A percentile compares a stretch with the other conserved stretches of the same genome.
These are phyloP conservation scores for Crithidia acanthocephali DNA, from an alignment of 208 protist genomes.

Conservation along the genomic window DNA sequence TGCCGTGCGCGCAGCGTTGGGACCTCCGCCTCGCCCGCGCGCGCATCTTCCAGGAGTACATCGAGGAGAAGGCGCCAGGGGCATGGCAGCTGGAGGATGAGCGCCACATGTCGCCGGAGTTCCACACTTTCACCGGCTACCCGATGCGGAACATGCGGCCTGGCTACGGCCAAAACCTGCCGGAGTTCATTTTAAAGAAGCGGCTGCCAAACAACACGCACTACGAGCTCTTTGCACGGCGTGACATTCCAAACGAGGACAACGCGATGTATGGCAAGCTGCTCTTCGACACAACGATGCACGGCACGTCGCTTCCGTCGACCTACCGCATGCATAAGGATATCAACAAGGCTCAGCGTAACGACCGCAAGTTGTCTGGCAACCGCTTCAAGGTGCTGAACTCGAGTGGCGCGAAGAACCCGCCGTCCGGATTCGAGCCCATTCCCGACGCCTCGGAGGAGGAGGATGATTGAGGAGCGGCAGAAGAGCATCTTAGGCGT, in stretches of 20 bases:
- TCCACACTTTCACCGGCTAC: slow-evolving; percentile 90
- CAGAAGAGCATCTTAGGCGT: not conserved
- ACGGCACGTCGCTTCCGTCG: slow-evolving; percentile 84
- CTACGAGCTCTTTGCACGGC: slow-evolving; percentile 89
- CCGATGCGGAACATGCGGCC: slow-evolving; percentile 88
- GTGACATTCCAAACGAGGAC: slow-evolving; percentile 89
- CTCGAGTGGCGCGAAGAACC: slow-evolving; percentile 78
- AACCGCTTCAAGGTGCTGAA: slow-evolving; percentile 88
- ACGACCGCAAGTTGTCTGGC: slow-evolving; percentile 88
- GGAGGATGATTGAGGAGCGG: slow-evolving; percentile 62
- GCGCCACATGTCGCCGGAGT: slow-evolving; percentile 89
- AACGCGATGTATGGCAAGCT: slow-evolving; percentile 93
- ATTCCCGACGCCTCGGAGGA: slow-evolving; percentile 79
- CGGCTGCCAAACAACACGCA: slow-evolving; percentile 90
- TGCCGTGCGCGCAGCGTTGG: slow-evolving; percentile 90
- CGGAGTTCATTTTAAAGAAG: slow-evolving; percentile 91
- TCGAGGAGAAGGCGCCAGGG: slow-evolving; percentile 86
- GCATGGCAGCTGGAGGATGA: slow-evolving; percentile 93
- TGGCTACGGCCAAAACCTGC: slow-evolving; percentile 85
- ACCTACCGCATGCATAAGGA: slow-evolving; percentile 93
- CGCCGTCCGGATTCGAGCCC: slow-evolving; percentile 81
- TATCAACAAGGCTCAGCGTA: slow-evolving; percentile 91
- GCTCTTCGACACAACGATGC: slow-evolving; percentile 87
- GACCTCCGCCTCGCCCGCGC: slow-evolving; percentile 83
- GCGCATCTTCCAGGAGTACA: slow-evolving; percentile 91